A percentile compares a stretch with the other conserved stretches of the same genome.
phyloP scores from a whole-genome alignment of 2,329 filamentous ascomycete species.

The Pseudomassariella vexata region DNA sequence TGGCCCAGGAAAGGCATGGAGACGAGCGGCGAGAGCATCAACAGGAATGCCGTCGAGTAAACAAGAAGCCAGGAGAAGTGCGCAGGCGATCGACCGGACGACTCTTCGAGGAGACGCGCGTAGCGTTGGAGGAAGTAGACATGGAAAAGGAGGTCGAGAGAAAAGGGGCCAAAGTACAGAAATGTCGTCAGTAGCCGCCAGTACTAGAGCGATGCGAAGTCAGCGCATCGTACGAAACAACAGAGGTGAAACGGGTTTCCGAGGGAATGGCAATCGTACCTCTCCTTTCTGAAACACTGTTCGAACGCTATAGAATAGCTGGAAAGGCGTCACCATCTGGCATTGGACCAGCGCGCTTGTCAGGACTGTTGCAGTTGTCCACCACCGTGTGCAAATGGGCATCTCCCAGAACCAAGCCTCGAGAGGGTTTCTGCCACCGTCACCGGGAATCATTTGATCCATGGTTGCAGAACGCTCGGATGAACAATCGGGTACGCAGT shows the following conservation, averaged over 20 bases:
- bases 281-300: slow-evolving; percentile 89
- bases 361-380: slow-evolving; percentile 87
- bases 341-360: slow-evolving; percentile 90
- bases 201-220: slow-evolving; percentile 62
- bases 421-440: slow-evolving; percentile 65
- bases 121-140: slow-evolving; percentile 98
- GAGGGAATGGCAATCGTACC: slow-evolving; percentile 43
- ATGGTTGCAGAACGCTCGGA: slow-evolving; percentile 33
- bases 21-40: slow-evolving; percentile 78
- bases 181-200: slow-evolving; percentile 97
- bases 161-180: slow-evolving; percentile 93
- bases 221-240: slow-evolving; percentile 3
- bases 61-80: slow-evolving; percentile 93
- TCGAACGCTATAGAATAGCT: slow-evolving; percentile 94
- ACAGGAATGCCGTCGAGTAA: slow-evolving; percentile 74
- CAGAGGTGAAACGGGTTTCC: neutral
- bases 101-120: slow-evolving; percentile 89
- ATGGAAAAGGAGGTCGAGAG: slow-evolving; percentile 91
- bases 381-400: slow-evolving; percentile 92
- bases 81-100: slow-evolving; percentile 82
- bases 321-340: slow-evolving; percentile 85
- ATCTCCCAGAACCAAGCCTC: slow-evolving; percentile 99
- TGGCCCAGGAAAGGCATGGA: slow-evolving; percentile 94
- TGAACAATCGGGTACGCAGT: too few relatives aligned
- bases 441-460: slow-evolving; percentile 51